These are phyloP conservation scores for Sarocladium kiliense DNA, from an alignment of 2,329 filamentous ascomycete species.

Conservation along the genomic window DNA sequence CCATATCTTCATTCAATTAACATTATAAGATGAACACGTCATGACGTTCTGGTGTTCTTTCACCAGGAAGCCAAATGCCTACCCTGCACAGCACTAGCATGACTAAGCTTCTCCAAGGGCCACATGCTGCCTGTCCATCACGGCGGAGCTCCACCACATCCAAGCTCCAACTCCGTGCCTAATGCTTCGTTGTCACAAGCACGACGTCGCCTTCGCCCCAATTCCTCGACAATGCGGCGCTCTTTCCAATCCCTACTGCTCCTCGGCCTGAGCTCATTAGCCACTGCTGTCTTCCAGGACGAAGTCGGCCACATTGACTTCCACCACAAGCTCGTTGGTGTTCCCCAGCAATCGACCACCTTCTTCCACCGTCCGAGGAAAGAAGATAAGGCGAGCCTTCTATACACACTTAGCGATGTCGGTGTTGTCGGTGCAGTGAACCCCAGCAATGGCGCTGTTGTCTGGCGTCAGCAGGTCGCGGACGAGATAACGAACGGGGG, in stretches of 20 bases:
- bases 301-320: slow-evolving; percentile 91
- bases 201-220: slow-evolving; percentile 10
- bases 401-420: slow-evolving; percentile 87
- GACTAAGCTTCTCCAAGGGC: not conserved
- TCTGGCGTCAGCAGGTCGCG: slow-evolving; percentile 80
- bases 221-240: slow-evolving; percentile 27
- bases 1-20: no score
- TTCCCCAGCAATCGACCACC: slow-evolving; percentile 75
- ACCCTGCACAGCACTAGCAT: not conserved
- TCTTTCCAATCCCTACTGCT: slow-evolving; percentile 31
- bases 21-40: no score
- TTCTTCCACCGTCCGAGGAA: slow-evolving; percentile 89
- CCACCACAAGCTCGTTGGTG: slow-evolving; percentile 82
- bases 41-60: no score
- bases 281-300: slow-evolving; percentile 73
- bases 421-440: slow-evolving; percentile 83
- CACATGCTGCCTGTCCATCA: not conserved
- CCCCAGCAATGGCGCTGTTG: slow-evolving; percentile 73
- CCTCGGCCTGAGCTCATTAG: slow-evolving; percentile 34
- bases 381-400: slow-evolving; percentile 77
- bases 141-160: slow-evolving; percentile 1
- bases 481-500: slow-evolving; percentile 40
- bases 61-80: no score
- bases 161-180: slow-evolving; percentile 5
- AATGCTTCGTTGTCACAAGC: slow-evolving; percentile 9